These are phyloP conservation scores for Plenodomus tracheiphilus DNA, from an alignment of 2,329 filamentous ascomycete genomes.

Conservation along the genomic window DNA sequence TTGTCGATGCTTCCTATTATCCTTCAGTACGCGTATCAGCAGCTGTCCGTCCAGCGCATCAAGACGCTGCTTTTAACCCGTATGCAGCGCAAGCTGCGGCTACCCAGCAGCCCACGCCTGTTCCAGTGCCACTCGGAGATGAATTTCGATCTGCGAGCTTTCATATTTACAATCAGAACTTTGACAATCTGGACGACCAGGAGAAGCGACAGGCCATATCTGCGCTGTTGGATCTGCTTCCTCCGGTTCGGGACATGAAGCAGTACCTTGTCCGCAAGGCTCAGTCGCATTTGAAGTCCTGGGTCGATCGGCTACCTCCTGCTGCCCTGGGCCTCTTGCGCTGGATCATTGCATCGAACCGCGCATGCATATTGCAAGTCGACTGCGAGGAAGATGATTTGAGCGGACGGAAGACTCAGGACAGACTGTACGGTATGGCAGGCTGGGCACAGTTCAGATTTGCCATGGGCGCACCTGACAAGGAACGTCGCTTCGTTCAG, in stretches of 20 bases:
- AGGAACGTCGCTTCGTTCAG: conserved; percentile 73
- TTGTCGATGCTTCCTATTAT: conserved; percentile 51
- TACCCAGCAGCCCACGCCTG: not conserved
- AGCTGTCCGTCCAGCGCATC: conserved; percentile 21
- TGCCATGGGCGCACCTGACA: conserved; percentile 87
- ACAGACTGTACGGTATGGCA: conserved; percentile 65
- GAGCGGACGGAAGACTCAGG: conserved; percentile 44
- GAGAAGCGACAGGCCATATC: conserved; percentile 57
- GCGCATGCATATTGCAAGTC: conserved; percentile 82
- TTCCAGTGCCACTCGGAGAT: conserved; percentile 3
- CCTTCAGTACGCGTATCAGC: conserved; percentile 46
- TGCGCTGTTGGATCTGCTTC: conserved; percentile 61
- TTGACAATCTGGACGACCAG: conserved; percentile 56
- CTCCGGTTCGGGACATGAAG: conserved; percentile 63
- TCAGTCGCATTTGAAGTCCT: conserved; percentile 48
- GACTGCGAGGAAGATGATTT: conserved; percentile 44
- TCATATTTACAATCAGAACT: conserved; percentile 58
- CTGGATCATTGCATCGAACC: conserved; percentile 90
- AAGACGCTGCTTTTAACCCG: not conserved
- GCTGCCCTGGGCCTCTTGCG: conserved; percentile 70
- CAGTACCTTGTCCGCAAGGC: conserved; percentile 51
- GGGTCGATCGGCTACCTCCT: conserved; percentile 64
- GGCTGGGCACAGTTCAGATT: conserved; percentile 82
- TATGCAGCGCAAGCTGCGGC: not conserved
- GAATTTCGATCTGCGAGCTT: conserved; percentile 42